Evolutionary conservation across 23 red algal species (phyloP).

Genomic region (Agarophyton chilense): DNA sequence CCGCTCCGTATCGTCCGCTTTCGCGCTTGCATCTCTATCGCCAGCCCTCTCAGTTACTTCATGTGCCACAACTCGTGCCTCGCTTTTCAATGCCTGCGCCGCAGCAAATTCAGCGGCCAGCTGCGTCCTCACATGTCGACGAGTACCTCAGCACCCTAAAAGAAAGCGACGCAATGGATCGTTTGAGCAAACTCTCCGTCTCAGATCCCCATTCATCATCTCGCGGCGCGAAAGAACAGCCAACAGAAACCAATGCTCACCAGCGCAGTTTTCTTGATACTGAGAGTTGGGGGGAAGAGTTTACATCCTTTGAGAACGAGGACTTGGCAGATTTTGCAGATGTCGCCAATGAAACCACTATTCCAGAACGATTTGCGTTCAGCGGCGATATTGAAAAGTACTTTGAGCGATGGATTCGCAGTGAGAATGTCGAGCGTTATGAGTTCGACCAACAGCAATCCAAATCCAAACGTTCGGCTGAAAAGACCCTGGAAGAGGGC

Average conservation of each 20-base stretch:
- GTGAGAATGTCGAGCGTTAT: neutral
- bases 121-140: conserved; percentile 15
- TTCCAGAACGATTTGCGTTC: conserved; percentile 1
- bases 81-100: neutral
- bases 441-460: neutral
- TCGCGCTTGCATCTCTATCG: neutral
- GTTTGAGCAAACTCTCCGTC: neutral
- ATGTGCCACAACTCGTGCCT: neutral
- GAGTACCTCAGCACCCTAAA: neutral
- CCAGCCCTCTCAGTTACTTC: neutral
- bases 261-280: neutral
- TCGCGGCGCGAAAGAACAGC: neutral
- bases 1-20: conserved; percentile 9
- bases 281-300: conserved; percentile 47
- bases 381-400: conserved; percentile 3
- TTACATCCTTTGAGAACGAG: conserved; percentile 37
- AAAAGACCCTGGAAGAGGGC: conserved; percentile 35
- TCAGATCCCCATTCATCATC: neutral
- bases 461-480: neutral
- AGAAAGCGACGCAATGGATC: neutral
- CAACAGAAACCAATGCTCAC: neutral
- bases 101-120: neutral
- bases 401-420: conserved; percentile 28
- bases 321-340: conserved; percentile 31
- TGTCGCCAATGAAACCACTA: neutral